These are phyloP conservation scores for Phytopythium helicoides DNA, from an alignment of 352 stramenopile genomes.

Conservation along the genomic window DNA sequence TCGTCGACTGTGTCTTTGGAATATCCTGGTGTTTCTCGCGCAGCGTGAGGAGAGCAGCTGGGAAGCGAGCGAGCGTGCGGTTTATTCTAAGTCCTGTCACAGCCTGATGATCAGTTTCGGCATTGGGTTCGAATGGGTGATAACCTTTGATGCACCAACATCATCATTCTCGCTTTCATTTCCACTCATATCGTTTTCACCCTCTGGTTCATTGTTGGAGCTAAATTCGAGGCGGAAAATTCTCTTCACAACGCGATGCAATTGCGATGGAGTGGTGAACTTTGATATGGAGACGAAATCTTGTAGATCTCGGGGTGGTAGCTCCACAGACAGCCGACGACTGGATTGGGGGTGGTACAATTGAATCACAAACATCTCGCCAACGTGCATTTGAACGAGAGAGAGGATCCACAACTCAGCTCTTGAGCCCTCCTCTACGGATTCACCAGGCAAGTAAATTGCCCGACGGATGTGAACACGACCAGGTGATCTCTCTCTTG, in stretches of 20 bases:
- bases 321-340: neutral
- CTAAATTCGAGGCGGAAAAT: neutral
- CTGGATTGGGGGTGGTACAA: conserved; percentile 4
- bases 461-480: conserved; percentile 27
- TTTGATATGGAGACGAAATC: conserved; percentile 2
- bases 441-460: conserved; percentile 6
- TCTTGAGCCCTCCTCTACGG: neutral
- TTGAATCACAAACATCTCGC: neutral
- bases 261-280: neutral
- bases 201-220: neutral
- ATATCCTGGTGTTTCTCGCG: conserved; percentile 37
- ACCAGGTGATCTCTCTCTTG: conserved; percentile 15
- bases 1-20: conserved; percentile 24
- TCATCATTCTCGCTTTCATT: neutral
- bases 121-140: neutral
- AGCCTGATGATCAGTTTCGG: no score
- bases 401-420: conserved; percentile 4
- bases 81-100: conserved; percentile 5
- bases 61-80: conserved; percentile 38
- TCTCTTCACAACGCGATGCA: neutral
- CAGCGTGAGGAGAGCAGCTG: conserved; percentile 31
- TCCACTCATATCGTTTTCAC: neutral
- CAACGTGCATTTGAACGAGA: conserved; percentile 3
- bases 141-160: neutral
- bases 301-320: neutral